phyloP scores from a whole-genome alignment of 1,284 basidiomycete genomes.

The Sanguinoderma infundibulare region DNA sequence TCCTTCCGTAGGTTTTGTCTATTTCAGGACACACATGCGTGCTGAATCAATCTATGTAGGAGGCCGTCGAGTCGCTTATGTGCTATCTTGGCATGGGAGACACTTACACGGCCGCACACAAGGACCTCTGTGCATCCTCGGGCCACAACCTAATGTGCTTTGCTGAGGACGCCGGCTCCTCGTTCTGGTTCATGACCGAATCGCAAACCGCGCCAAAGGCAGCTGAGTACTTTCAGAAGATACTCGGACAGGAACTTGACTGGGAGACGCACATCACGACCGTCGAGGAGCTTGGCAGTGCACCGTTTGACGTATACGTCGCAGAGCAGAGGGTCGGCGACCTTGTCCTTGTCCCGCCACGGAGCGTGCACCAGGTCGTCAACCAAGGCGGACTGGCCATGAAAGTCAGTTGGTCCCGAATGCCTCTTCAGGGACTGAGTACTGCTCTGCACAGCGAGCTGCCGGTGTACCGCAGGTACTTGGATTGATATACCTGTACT shows the following conservation, averaged over 20 bases:
- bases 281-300: conserved; percentile 62
- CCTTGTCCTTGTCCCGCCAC: conserved; percentile 76
- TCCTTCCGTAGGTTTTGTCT: conserved; percentile 40
- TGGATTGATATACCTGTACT: conserved; percentile 48
- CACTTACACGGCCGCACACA: conserved; percentile 77
- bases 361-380: conserved; percentile 79
- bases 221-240: conserved; percentile 58
- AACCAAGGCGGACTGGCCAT: conserved; percentile 77
- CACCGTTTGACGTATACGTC: conserved; percentile 70
- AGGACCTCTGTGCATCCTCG: conserved; percentile 78
- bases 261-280: conserved; percentile 68
- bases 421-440: conserved; percentile 64
- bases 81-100: conserved; percentile 79
- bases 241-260: conserved; percentile 65
- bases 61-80: conserved; percentile 73
- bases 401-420: conserved; percentile 82
- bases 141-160: conserved; percentile 85
- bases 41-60: conserved; percentile 38
- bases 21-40: neutral
- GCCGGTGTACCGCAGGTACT: conserved; percentile 76
- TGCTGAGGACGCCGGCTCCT: conserved; percentile 67
- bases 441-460: conserved; percentile 70
- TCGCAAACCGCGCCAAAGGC: conserved; percentile 54
- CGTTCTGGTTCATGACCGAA: conserved; percentile 84
- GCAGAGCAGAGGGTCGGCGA: conserved; percentile 74